A percentile compares a stretch with the other conserved stretches of the same genome.
Evolutionary conservation across 306 rosid species (phyloP).

Genomic region (Astragalus membranaceus): DNA sequence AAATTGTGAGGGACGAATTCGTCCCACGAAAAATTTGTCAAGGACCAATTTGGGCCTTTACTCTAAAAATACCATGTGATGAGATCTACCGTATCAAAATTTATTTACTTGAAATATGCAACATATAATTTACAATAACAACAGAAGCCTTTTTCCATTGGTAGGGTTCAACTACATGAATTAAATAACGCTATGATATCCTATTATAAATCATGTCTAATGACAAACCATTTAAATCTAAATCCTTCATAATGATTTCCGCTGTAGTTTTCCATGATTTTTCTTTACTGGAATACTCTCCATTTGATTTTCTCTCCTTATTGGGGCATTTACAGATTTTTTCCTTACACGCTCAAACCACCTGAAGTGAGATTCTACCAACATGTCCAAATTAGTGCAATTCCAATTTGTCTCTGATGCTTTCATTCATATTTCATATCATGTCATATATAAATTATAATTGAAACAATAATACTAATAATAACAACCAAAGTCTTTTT

Average conservation of each 20-base stretch:
- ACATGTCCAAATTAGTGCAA: not conserved
- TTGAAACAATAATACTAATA: not conserved
- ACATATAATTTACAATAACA: not conserved
- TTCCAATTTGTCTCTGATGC: not conserved
- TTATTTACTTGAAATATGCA: not conserved
- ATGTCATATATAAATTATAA: not conserved
- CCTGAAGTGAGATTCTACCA: not conserved
- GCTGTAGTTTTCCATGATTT: not conserved
- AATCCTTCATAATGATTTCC: not conserved
- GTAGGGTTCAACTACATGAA: not conserved
- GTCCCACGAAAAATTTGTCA: no score
- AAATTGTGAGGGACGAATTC: no score
- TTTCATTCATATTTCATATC: not conserved
- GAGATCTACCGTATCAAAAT: not conserved
- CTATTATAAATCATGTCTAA: not conserved
- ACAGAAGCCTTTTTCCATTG: not conserved
- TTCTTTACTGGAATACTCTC: not conserved
- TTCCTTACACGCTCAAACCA: not conserved
- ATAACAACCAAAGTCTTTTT: not conserved
- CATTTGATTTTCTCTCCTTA: not conserved
- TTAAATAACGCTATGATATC: not conserved
- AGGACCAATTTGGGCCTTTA: no score
- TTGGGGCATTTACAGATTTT: not conserved
- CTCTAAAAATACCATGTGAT: not conserved
- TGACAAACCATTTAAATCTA: conserved; percentile 1